These are phyloP conservation scores for Blastomyces parvus DNA, from an alignment of 2,329 filamentous ascomycete genomes.

Conservation along the genomic window DNA sequence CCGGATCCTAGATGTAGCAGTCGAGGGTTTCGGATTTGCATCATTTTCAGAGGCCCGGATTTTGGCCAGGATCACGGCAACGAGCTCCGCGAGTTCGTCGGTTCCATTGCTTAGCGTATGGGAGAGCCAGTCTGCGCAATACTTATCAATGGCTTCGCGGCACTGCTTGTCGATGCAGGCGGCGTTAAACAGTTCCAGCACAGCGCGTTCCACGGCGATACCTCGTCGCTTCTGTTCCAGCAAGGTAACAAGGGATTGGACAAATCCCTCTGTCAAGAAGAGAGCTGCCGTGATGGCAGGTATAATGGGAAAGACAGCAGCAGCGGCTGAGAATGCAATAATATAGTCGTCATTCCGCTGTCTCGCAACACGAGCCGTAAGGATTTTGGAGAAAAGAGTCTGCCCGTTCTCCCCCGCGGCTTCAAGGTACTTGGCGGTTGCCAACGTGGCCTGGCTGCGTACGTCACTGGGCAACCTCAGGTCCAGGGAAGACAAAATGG, in stretches of 20 bases:
- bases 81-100: conserved; percentile 43
- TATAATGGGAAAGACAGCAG: conserved; percentile 76
- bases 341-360: conserved; percentile 82
- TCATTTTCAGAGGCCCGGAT: conserved; percentile 31
- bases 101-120: conserved; percentile 67
- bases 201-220: conserved; percentile 73
- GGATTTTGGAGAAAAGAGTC: conserved; percentile 61
- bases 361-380: conserved; percentile 60
- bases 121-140: conserved; percentile 80
- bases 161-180: conserved; percentile 79
- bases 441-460: conserved; percentile 70
- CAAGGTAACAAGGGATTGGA: conserved; percentile 64
- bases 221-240: conserved; percentile 76
- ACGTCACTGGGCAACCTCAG: conserved; percentile 65
- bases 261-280: conserved; percentile 82
- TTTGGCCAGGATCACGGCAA: conserved; percentile 69
- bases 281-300: conserved; percentile 64
- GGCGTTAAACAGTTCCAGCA: conserved; percentile 80
- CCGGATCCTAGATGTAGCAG: conserved; percentile 26
- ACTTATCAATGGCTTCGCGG: conserved; percentile 71
- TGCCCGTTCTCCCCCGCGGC: conserved; percentile 62
- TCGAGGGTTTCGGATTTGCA: conserved; percentile 12
- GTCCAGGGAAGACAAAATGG: conserved; percentile 77
- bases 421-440: conserved; percentile 74
- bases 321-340: conserved; percentile 84